Conservation (phyloP, 345 rosid species). For the Linum usitatissimum region DNA sequence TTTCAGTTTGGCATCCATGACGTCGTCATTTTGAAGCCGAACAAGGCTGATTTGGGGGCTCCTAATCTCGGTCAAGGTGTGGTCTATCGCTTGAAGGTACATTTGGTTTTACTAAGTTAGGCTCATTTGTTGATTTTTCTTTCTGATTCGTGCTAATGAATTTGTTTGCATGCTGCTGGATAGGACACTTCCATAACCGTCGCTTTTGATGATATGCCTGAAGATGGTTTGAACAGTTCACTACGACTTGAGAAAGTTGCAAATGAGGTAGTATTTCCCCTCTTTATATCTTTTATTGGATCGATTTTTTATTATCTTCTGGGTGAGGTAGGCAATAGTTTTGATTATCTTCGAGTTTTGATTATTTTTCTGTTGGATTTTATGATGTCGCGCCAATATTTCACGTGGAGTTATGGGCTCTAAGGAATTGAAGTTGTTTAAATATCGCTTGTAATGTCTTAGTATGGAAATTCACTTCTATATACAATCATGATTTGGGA, state of each 20-base stretch:
- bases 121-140: slow-evolving; percentile 1
- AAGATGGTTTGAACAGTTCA: slow-evolving; percentile 71
- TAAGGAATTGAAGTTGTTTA: no score
- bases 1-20: slow-evolving; percentile 79
- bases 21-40: slow-evolving; percentile 75
- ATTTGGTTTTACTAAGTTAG: background rate
- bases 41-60: slow-evolving; percentile 74
- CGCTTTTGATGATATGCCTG: slow-evolving; percentile 84
- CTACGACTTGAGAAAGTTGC: slow-evolving; percentile 81
- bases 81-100: slow-evolving; percentile 72
- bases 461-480: no score
- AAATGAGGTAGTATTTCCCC: slow-evolving; percentile 49
- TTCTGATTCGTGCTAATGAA: slow-evolving; percentile 6
- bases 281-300: background rate
- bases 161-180: slow-evolving; percentile 6
- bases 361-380: background rate
- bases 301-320: background rate
- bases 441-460: no score
- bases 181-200: slow-evolving; percentile 82
- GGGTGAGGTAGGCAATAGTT: no score
- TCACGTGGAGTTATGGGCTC: no score
- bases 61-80: slow-evolving; percentile 95
- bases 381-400: background rate
- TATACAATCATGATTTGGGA: background rate
- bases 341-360: no score